phyloP scores from a whole-genome alignment of 768 basidiomycete genomes.

The Rhodotorula graminis region DNA sequence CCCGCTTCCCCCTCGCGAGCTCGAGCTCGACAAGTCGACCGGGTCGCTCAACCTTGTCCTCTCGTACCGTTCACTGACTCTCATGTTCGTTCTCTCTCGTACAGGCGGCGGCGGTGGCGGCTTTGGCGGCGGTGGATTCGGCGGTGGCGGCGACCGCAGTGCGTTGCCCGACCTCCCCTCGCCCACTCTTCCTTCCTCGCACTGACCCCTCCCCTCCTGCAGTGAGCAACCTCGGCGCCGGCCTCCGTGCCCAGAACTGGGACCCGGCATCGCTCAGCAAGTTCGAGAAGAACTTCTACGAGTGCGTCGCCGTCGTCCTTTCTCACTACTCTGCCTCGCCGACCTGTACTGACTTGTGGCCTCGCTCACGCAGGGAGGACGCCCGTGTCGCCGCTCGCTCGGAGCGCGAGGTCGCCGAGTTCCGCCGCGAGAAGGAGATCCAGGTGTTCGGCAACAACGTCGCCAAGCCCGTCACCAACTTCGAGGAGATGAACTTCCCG shows the following conservation, averaged over 20 bases:
- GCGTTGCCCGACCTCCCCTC: not conserved
- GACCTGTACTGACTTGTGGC: not conserved
- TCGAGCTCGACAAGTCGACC: not conserved
- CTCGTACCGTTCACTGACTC: not conserved
- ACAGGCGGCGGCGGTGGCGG: constrained; percentile 39
- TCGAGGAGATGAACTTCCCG: constrained; percentile 93
- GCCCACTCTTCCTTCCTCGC: no score
- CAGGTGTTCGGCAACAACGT: constrained; percentile 85
- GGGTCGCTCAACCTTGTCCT: not conserved
- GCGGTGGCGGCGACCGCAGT: constrained; percentile 57
- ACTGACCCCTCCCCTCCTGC: not conserved
- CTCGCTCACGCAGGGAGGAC: constrained; percentile 59
- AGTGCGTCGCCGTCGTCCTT: constrained; percentile 2
- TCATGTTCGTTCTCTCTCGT: constrained; percentile 7
- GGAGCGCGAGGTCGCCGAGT: constrained; percentile 84
- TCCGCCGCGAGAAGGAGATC: constrained; percentile 77
- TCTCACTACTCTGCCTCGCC: no score
- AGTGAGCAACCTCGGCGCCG: constrained; percentile 31
- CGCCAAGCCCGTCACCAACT: constrained; percentile 81
- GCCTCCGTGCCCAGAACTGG: constrained; percentile 66
- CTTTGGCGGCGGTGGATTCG: constrained; percentile 54
- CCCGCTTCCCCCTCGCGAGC: not conserved
- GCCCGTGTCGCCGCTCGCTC: constrained; percentile 68
- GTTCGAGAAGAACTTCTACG: constrained; percentile 98
- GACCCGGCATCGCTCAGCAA: constrained; percentile 62